Conservation (phyloP, 257 asterid genomes). For the Ligustrum vulgare region DNA sequence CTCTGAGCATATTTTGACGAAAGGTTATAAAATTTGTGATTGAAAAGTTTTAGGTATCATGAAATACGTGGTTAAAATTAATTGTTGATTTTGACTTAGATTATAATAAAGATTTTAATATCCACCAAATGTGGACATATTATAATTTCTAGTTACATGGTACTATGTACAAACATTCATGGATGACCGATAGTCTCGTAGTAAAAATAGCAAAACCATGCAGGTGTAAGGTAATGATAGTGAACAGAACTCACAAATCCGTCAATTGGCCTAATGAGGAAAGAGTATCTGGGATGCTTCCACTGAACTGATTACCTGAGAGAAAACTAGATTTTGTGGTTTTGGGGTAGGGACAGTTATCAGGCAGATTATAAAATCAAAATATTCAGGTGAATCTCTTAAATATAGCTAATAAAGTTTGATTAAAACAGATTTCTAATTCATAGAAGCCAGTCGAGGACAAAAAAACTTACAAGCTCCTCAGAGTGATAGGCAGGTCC, state of each 20-base stretch:
- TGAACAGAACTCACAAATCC: conserved; percentile 55
- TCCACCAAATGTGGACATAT: not conserved
- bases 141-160: not conserved
- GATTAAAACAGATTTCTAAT: not conserved
- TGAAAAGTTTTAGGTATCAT: too few relatives aligned
- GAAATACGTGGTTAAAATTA: too few relatives aligned
- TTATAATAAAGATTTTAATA: too few relatives aligned
- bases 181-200: not conserved
- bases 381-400: not conserved
- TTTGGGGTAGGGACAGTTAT: conserved; percentile 19
- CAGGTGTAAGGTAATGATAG: not conserved
- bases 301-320: conserved; percentile 68
- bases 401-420: not conserved
- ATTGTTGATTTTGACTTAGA: too few relatives aligned
- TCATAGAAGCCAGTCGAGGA: conserved; percentile 12
- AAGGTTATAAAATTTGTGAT: too few relatives aligned
- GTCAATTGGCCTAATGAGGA: conserved; percentile 59
- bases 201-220: not conserved
- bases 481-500: conserved; percentile 63
- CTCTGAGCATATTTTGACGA: too few relatives aligned
- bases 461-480: conserved; percentile 58
- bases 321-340: conserved; percentile 46
- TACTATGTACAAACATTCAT: not conserved
- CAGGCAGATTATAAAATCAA: conserved; percentile 6
- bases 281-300: conserved; percentile 57